phyloP scores from a whole-genome alignment of 345 rosid species.

The Brassica rapa region DNA sequence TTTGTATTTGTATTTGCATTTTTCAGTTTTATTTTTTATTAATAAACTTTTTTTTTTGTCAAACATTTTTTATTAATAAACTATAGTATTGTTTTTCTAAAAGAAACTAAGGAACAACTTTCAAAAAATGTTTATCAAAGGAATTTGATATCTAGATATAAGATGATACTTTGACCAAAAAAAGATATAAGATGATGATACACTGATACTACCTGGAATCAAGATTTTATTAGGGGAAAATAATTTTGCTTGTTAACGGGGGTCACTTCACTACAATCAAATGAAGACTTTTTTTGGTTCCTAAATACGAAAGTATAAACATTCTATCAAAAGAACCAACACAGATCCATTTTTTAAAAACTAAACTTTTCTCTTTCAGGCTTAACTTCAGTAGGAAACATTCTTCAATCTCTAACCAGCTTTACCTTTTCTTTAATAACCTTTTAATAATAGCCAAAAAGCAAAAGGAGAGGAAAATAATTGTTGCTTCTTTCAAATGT shows the following conservation, averaged over 20 bases:
- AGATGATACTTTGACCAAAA: background rate
- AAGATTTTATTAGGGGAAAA: background rate
- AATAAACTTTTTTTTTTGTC: background rate
- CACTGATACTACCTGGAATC: conserved; percentile 13
- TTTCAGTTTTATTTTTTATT: background rate
- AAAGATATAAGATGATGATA: background rate
- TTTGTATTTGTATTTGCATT: background rate
- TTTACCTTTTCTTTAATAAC: conserved; percentile 29
- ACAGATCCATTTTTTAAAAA: conserved; percentile 7
- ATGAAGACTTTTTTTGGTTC: conserved; percentile 13
- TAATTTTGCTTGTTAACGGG: conserved; percentile 21
- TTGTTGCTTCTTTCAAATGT: conserved; percentile 31
- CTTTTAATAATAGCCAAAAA: conserved; percentile 24
- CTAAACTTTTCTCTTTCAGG: background rate
- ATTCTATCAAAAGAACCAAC: conserved; percentile 33
- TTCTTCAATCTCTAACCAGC: conserved; percentile 36
- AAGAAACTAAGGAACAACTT: background rate
- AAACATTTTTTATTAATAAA: background rate
- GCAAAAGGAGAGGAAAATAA: conserved; percentile 7
- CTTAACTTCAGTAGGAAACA: conserved; percentile 42
- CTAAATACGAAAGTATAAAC: conserved; percentile 27
- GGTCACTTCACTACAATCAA: conserved; percentile 32
- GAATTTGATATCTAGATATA: background rate
- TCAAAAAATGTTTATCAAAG: background rate
- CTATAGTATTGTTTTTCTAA: background rate